Evolutionary conservation across 495 filamentous ascomycete species (phyloP).

Genomic region (Lasiosphaeris hirsuta): DNA sequence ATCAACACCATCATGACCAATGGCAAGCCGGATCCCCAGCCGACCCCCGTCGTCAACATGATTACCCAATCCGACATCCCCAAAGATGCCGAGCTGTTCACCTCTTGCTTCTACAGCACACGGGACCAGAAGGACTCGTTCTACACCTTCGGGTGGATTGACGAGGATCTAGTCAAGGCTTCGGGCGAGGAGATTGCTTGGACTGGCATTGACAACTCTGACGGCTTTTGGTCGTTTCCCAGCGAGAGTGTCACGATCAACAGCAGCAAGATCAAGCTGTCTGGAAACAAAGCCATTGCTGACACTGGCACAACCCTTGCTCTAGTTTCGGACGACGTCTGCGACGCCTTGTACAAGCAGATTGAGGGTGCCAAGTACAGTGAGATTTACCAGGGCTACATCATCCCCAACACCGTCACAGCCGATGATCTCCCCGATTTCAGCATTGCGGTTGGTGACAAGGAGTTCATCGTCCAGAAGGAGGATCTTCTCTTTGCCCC

Average conservation of each 20-base stretch:
- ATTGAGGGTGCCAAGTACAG: constrained; percentile 69
- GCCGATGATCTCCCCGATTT: constrained; percentile 60
- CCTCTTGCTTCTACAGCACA: constrained; percentile 65
- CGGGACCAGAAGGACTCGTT: constrained; percentile 61
- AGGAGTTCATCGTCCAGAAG: constrained; percentile 66
- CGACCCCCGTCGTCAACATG: constrained; percentile 77
- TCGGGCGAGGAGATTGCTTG: constrained; percentile 58
- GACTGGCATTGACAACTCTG: constrained; percentile 61
- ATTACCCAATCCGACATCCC: constrained; percentile 64
- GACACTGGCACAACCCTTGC: constrained; percentile 77
- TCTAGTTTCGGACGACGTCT: constrained; percentile 63
- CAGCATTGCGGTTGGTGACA: constrained; percentile 64
- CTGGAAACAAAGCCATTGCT: constrained; percentile 73
- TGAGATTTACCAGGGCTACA: constrained; percentile 61
- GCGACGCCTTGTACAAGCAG: constrained; percentile 64
- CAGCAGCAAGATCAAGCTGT: constrained; percentile 52
- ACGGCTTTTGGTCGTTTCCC: constrained; percentile 72
- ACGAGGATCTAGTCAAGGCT: constrained; percentile 57
- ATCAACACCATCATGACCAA: constrained; percentile 64
- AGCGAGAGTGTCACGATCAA: constrained; percentile 59
- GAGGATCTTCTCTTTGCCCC: constrained; percentile 65
- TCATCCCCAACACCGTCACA: constrained; percentile 58
- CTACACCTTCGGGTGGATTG: constrained; percentile 79
- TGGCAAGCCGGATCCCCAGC: constrained; percentile 49
- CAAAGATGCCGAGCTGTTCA: constrained; percentile 64